Evolutionary conservation across 2,329 filamentous ascomycete genomes (phyloP), one percentile per base, ranked within the genome.

Genomic region (Xylariaceae sp.): DNA sequence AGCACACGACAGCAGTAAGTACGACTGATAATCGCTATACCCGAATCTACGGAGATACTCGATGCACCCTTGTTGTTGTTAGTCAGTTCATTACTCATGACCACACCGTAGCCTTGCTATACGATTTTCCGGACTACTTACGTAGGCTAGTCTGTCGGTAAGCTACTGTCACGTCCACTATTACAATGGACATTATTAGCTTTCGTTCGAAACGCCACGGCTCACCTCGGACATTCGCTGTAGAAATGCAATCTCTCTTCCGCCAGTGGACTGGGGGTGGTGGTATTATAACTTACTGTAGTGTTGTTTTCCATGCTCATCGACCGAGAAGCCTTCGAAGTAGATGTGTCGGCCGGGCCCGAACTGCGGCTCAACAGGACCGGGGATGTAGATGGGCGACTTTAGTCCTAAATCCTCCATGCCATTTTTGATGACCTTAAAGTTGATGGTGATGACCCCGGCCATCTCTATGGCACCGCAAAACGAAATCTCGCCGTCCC

Each of bases 381-480:
- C 92, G 0, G 91, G 91, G 27, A 91, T 81, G 75, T 92, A 96
- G 46, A 96, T 89, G 0, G 92, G 92, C 6, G 83, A 88, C 71
- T 91, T 92, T 74, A 95, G 86, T 0, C 81, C 87, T 46, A 96
- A 74, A 27, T 91, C 81, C 37, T 78, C 79, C 67, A 95, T 81
- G 16, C 92, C 92, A 60, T 84, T 81, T 71, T 94, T 95, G 78
- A 96, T 86, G 13, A 96, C 88, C 43, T 83, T 86, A 77, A 96
- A 92, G 66, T 94, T 96, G 72, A 96, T 83, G 2, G 92, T 96
- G 63, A 96, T 96, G 36, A 91, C 78, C 4, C 92, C 92, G 0
- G 92, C 91, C 89, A 97, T 97, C 72, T 97, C 92, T 64, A 96
- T 97, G 5, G 92, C 92, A 16, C 88, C 88, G 60, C 88, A 92